Evolutionary conservation across 169 alveolate species (phyloP).

Genomic region (Eimeria brunetti): DNA sequence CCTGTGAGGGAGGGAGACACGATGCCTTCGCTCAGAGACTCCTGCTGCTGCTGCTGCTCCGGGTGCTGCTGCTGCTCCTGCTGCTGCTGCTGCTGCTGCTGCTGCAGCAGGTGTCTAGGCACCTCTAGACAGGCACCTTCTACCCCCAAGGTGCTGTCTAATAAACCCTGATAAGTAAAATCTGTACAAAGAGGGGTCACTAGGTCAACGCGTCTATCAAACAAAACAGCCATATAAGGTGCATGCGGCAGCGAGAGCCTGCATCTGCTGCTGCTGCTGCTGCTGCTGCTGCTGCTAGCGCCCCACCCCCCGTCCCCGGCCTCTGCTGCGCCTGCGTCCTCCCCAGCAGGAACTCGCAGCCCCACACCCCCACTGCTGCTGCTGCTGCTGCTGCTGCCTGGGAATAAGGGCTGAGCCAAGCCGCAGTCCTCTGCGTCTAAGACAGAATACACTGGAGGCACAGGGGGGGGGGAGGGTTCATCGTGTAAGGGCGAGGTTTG

Average conservation of each 20-base stretch:
- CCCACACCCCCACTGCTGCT: not conserved
- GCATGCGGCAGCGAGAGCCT: not conserved
- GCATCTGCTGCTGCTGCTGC: not conserved
- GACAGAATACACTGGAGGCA: slow-evolving; percentile 38
- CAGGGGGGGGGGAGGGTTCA: not conserved
- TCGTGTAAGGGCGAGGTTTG: too few relatives aligned
- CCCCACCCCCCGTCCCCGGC: too few relatives aligned
- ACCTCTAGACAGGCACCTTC: slow-evolving; percentile 86
- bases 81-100: slow-evolving; percentile 71
- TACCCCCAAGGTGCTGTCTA: slow-evolving; percentile 86
- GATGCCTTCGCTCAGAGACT: not conserved
- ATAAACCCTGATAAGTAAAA: slow-evolving; percentile 89
- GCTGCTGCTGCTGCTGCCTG: too few relatives aligned
- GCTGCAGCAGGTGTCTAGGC: slow-evolving; percentile 80
- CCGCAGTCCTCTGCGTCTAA: slow-evolving; percentile 32
- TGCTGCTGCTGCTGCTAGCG: not conserved
- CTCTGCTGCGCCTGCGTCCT: not conserved
- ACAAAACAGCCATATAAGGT: slow-evolving; percentile 82
- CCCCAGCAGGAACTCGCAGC: not conserved
- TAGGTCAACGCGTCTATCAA: slow-evolving; percentile 88
- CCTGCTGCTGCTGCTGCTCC: not conserved
- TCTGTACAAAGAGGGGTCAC: slow-evolving; percentile 89
- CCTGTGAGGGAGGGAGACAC: not conserved
- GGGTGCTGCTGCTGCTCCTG: not conserved
- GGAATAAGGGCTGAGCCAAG: not conserved